Conservation (phyloP, 2,329 filamentous ascomycete species). For the Xylariaceae sp. region DNA sequence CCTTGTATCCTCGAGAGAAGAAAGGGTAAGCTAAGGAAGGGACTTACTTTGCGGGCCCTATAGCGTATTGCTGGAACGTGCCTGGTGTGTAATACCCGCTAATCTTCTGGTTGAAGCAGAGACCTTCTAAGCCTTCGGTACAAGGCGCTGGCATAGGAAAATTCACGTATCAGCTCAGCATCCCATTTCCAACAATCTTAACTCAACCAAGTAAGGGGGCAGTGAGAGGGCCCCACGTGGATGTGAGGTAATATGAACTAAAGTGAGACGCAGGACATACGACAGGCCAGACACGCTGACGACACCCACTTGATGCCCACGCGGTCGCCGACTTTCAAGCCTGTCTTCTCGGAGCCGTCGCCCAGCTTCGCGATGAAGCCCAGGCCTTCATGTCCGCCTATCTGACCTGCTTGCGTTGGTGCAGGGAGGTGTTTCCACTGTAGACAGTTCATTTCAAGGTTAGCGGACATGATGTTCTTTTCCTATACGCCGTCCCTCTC, state of each 20-base stretch:
- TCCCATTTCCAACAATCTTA: not conserved
- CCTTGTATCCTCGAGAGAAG: not conserved
- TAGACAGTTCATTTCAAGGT: not conserved
- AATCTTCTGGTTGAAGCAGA: slow-evolving; percentile 27
- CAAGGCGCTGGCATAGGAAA: slow-evolving; percentile 18
- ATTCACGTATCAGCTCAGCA: slow-evolving; percentile 6
- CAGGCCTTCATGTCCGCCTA: slow-evolving; percentile 31
- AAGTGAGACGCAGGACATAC: slow-evolving; percentile 8
- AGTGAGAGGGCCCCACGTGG: too few relatives aligned
- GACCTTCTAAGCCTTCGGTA: slow-evolving; percentile 21
- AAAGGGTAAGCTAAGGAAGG: not conserved
- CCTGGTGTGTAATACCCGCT: slow-evolving; percentile 30
- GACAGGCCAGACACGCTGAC: slow-evolving; percentile 24
- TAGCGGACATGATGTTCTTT: not conserved
- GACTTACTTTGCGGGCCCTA: slow-evolving; percentile 30
- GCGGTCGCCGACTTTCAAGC: slow-evolving; percentile 27
- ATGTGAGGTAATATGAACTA: not conserved
- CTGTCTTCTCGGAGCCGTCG: slow-evolving; percentile 15
- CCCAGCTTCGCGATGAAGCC: slow-evolving; percentile 27
- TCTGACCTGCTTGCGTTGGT: slow-evolving; percentile 16
- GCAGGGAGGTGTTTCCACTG: slow-evolving; percentile 21
- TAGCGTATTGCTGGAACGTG: slow-evolving; percentile 30
- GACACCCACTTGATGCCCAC: slow-evolving; percentile 32
- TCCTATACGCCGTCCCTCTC: too few relatives aligned
- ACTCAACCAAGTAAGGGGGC: too few relatives aligned